phyloP scores from a whole-genome alignment of 352 stramenopile genomes.

The Plasmopara viticola region DNA sequence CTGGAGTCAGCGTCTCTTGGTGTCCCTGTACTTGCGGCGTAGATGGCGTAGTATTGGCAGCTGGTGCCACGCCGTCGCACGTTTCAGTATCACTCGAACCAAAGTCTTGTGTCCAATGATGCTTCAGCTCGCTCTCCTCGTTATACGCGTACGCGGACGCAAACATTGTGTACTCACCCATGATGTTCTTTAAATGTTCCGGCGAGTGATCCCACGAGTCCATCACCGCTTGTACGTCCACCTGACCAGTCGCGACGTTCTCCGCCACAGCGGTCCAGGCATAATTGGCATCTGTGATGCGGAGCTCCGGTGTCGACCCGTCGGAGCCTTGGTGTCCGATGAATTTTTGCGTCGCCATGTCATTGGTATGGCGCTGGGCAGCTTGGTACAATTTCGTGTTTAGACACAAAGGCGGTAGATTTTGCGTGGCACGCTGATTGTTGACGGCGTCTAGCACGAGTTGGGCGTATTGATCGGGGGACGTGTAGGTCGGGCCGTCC shows the following conservation, averaged over 20 bases:
- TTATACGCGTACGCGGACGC: constrained; percentile 27
- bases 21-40: no score
- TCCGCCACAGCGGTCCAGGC: constrained; percentile 36
- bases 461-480: constrained; percentile 8
- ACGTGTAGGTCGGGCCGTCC: constrained; percentile 3
- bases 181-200: constrained; percentile 29
- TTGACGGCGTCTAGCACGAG: constrained; percentile 49
- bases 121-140: constrained; percentile 20
- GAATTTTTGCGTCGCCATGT: constrained; percentile 41
- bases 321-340: constrained; percentile 47
- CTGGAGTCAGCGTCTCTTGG: no score
- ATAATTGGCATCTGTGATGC: constrained; percentile 36
- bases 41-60: no score
- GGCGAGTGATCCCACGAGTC: constrained; percentile 31
- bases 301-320: constrained; percentile 29
- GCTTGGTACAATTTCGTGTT: constrained; percentile 32
- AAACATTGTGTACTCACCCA: constrained; percentile 37
- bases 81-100: constrained; percentile 23
- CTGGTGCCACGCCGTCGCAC: constrained; percentile 6
- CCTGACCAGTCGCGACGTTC: constrained; percentile 36
- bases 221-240: constrained; percentile 30
- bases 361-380: constrained; percentile 24
- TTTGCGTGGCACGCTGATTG: constrained; percentile 30
- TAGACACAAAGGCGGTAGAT: constrained; percentile 29
- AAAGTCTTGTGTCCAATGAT: constrained; percentile 67